These are phyloP conservation scores for Asterochloris sp. DNA, from an alignment of 139 green algal species.

Conservation along the genomic window DNA sequence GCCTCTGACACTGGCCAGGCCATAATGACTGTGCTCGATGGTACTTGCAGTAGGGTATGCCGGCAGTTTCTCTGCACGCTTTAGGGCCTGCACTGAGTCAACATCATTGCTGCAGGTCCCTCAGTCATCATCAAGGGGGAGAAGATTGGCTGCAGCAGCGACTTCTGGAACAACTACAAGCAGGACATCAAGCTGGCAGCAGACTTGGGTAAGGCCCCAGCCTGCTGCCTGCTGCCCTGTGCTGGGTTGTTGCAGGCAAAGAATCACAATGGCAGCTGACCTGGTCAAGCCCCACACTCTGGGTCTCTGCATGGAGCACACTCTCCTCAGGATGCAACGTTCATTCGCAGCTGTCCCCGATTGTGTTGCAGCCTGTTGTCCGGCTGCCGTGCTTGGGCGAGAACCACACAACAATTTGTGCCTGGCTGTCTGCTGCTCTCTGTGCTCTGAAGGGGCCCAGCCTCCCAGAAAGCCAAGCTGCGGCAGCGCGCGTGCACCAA, in stretches of 20 bases:
- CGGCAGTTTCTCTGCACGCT: too few relatives aligned
- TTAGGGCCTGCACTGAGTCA: too few relatives aligned
- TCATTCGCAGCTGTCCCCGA: not conserved
- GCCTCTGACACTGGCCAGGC: too few relatives aligned
- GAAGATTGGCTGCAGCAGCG: slow-evolving; percentile 1
- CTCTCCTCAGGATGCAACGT: not conserved
- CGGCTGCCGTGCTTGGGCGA: not conserved
- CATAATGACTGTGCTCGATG: too few relatives aligned
- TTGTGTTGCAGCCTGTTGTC: not conserved
- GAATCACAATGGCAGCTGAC: not conserved
- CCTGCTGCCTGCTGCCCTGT: too few relatives aligned
- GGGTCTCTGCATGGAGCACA: not conserved
- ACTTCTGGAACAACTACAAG: slow-evolving; percentile 31
- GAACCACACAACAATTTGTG: not conserved
- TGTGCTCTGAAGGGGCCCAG: not conserved
- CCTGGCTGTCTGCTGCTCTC: not conserved
- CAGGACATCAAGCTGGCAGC: slow-evolving; percentile 24
- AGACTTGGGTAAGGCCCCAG: slow-evolving; percentile 10
- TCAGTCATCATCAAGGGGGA: slow-evolving; percentile 3
- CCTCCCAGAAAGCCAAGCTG: not conserved
- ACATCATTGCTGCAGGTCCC: not conserved
- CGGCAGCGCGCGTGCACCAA: not conserved
- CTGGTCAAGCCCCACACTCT: not conserved
- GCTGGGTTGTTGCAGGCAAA: not conserved
- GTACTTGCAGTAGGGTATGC: too few relatives aligned